Conservation (phyloP, 768 basidiomycete species). For the Pleurotus giganteus region DNA sequence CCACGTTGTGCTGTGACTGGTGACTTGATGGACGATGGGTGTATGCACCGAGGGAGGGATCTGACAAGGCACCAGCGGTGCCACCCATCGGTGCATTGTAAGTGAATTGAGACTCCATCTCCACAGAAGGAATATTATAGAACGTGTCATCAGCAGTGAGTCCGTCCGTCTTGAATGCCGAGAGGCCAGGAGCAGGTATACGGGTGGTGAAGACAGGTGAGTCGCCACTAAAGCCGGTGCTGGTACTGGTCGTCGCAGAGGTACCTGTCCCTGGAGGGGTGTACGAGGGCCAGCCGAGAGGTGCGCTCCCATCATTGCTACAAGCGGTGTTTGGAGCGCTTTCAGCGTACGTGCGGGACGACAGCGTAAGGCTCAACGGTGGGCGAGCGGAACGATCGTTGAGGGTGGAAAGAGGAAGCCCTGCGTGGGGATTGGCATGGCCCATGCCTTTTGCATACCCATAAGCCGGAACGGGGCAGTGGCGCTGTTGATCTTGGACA, state of each 20-base stretch:
- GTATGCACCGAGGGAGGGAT: not conserved
- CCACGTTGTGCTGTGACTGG: not conserved
- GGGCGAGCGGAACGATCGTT: constrained; percentile 46
- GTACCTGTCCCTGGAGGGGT: constrained; percentile 60
- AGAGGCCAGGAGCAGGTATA: not conserved
- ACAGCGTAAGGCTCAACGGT: constrained; percentile 37
- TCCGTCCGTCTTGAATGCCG: constrained; percentile 1
- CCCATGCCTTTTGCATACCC: not conserved
- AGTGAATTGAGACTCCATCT: constrained; percentile 7
- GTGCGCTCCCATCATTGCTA: constrained; percentile 45
- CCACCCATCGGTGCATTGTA: constrained; percentile 2
- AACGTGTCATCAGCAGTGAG: constrained; percentile 5
- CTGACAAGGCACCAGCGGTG: not conserved
- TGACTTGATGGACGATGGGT: constrained; percentile 6
- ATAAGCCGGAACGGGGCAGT: constrained; percentile 4
- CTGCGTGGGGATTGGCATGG: not conserved
- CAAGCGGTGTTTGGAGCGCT: constrained; percentile 50
- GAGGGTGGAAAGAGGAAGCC: constrained; percentile 15
- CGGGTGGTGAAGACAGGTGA: constrained; percentile 14
- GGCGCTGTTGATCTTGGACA: constrained; percentile 6
- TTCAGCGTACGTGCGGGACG: constrained; percentile 30
- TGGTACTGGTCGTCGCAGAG: constrained; percentile 45
- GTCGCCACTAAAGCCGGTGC: constrained; percentile 29
- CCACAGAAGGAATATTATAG: constrained; percentile 5
- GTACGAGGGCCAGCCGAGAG: constrained; percentile 57